phyloP scores from a whole-genome alignment of 1,284 basidiomycete species.

The Exobasidium cylindrosporum region DNA sequence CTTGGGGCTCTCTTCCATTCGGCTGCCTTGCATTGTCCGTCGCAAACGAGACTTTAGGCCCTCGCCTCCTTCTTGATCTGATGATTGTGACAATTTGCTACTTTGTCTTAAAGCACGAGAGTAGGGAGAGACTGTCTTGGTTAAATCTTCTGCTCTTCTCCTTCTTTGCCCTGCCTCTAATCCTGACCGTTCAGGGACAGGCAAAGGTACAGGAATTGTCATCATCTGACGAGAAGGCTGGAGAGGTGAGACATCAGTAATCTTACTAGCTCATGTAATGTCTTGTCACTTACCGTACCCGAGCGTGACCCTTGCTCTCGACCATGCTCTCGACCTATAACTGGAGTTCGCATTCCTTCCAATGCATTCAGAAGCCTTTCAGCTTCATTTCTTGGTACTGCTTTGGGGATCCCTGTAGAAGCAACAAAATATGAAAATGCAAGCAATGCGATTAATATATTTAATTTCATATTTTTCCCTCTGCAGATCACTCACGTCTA shows the following conservation, averaged over 20 bases:
- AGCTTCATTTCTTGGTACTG: constrained; percentile 56
- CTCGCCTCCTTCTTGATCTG: neutral
- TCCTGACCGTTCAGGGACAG: constrained; percentile 13
- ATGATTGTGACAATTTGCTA: constrained; percentile 12
- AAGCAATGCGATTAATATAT: too few species aligned
- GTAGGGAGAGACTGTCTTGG: constrained; percentile 35
- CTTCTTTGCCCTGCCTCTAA: neutral
- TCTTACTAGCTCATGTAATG: too few species aligned
- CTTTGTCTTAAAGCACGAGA: constrained; percentile 32
- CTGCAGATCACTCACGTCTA: constrained; percentile 18
- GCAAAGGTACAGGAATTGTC: constrained; percentile 21
- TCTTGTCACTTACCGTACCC: too few species aligned
- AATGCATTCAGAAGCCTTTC: constrained; percentile 56
- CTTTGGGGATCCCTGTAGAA: constrained; percentile 23
- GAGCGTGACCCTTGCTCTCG: neutral
- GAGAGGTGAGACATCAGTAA: too few species aligned
- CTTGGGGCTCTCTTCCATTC: neutral
- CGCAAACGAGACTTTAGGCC: neutral
- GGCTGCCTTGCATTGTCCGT: neutral
- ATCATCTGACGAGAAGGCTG: constrained; percentile 19
- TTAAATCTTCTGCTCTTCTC: neutral
- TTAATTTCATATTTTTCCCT: too few species aligned
- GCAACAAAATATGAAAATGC: too few species aligned
- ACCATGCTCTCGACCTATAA: constrained; percentile 29
- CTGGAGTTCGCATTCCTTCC: constrained; percentile 53